Evolutionary conservation across 305 asterid species (phyloP), one percentile per base, ranked within the genome.

Genomic region (Fraxinus albicans): DNA sequence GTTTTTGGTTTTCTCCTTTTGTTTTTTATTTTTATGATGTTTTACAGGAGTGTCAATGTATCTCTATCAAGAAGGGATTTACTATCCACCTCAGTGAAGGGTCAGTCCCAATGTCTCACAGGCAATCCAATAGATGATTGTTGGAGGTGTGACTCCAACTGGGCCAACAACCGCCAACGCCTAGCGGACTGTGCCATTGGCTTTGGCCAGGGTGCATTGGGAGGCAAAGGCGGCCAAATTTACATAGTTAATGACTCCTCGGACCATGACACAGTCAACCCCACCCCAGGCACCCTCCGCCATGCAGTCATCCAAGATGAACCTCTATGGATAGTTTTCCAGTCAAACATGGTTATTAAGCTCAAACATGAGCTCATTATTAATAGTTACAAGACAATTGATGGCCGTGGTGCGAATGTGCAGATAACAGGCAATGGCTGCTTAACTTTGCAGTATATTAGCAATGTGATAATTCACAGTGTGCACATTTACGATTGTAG

Each of bases 91-190:
- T 85, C 92, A 3, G 35, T 83, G 1, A 80, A 74, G 23, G 91
- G 86, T 77, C 88, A 83, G 67, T 65, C 87, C 55, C 97, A 90
- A 82, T 94, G 98, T 84, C 92, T 89, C 25, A 92, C 97, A 67
- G 98, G 98, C 0, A 94, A 94, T 87, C 98, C 98, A 17, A 92
- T 94, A 76, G 98, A 94, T 87, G 98, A 94, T 81, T 94, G 98
- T 86, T 94, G 98, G 98, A 91, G 94, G 17, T 94, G 98, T 87
- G 97, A 91, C 86, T 90, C 93, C 36, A 77, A 91, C 5, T 93
- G 94, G 95, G 92, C 85, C 44, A 77, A 86, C 87, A 83, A 93
- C 88, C 94, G 98, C 70, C 95, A 92, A 82, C 86, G 82, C 15
- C 81, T 94, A 1, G 98, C 98, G 9, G 98, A 94, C 84, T 94